A percentile compares a stretch with the other conserved stretches of the same genome.
These are phyloP conservation scores for Drechslera avenae DNA, from an alignment of 2,329 filamentous ascomycete genomes.

Conservation along the genomic window DNA sequence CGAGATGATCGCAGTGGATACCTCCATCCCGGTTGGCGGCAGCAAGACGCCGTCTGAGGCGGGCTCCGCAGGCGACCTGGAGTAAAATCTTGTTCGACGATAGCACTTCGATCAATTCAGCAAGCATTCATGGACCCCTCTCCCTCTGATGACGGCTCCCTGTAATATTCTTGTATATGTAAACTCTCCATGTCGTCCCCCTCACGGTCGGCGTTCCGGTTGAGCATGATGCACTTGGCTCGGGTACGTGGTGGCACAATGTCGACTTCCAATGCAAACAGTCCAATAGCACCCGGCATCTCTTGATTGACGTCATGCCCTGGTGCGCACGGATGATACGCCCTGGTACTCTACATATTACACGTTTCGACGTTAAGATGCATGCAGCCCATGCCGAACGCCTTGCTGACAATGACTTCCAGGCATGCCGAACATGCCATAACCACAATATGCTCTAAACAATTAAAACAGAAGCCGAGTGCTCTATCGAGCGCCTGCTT, in stretches of 20 bases:
- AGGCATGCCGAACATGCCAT: constrained; percentile 35
- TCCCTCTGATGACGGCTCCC: constrained; percentile 28
- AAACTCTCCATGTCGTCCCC: constrained; percentile 33
- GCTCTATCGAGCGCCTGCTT: constrained; percentile 8
- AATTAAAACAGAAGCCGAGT: constrained; percentile 23
- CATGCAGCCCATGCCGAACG: constrained; percentile 40
- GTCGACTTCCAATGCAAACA: constrained; percentile 26
- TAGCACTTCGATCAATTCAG: constrained; percentile 16
- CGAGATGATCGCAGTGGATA: constrained; percentile 96
- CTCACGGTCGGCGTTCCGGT: constrained; percentile 36
- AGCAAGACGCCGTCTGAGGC: constrained; percentile 46
- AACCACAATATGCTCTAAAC: constrained; percentile 44
- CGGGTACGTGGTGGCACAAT: constrained; percentile 28
- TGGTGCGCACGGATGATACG: constrained; percentile 20
- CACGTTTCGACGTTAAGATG: constrained; percentile 21
- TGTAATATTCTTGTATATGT: constrained; percentile 47
- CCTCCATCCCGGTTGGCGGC: constrained; percentile 55
- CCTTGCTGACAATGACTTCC: constrained; percentile 47
- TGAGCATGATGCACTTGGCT: constrained; percentile 22
- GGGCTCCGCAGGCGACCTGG: constrained; percentile 42
- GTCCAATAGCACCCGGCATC: constrained; percentile 16
- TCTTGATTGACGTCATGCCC: constrained; percentile 28
- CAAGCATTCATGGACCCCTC: constrained; percentile 20
- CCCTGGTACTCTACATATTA: constrained; percentile 46
- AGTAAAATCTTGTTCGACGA: constrained; percentile 25